phyloP scores from a whole-genome alignment of 2,329 filamentous ascomycete genomes.

The Alternaria metachromatica region DNA sequence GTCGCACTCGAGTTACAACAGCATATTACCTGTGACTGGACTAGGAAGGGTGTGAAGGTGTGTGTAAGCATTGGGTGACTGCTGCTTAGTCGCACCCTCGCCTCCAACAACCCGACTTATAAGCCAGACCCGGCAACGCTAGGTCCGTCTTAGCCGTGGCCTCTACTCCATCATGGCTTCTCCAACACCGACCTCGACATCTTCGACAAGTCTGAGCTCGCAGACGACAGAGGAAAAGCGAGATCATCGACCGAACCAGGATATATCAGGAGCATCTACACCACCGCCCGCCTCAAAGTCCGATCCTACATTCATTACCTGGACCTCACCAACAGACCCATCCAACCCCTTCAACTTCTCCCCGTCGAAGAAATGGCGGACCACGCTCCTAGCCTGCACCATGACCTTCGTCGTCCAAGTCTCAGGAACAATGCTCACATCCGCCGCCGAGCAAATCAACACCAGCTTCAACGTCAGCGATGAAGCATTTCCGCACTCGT shows the following conservation, averaged over 20 bases:
- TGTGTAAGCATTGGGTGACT: background rate
- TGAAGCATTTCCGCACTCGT: conserved; percentile 49
- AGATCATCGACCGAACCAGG: background rate
- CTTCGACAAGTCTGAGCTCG: background rate
- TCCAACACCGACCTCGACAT: background rate
- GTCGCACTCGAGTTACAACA: background rate
- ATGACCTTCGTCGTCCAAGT: conserved; percentile 48
- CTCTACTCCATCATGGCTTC: background rate
- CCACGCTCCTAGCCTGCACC: conserved; percentile 53
- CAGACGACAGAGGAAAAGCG: background rate
- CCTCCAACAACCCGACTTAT: background rate
- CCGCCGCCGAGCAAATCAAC: conserved; percentile 45
- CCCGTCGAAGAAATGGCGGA: conserved; percentile 50
- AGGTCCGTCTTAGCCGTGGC: background rate
- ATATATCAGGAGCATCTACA: background rate
- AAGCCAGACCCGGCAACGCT: background rate
- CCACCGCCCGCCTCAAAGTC: background rate
- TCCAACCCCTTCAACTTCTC: conserved; percentile 53
- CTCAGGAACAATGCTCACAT: conserved; percentile 44
- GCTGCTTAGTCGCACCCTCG: background rate
- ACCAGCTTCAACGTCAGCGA: conserved; percentile 50
- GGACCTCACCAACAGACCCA: conserved; percentile 31
- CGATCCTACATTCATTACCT: conserved; percentile 17
- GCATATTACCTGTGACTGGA: background rate
- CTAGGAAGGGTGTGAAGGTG: background rate